A percentile compares a stretch with the other conserved stretches of the same genome.
Evolutionary conservation across 2,329 filamentous ascomycete species (phyloP).

Genomic region (Pseudodiploospora longispora): DNA sequence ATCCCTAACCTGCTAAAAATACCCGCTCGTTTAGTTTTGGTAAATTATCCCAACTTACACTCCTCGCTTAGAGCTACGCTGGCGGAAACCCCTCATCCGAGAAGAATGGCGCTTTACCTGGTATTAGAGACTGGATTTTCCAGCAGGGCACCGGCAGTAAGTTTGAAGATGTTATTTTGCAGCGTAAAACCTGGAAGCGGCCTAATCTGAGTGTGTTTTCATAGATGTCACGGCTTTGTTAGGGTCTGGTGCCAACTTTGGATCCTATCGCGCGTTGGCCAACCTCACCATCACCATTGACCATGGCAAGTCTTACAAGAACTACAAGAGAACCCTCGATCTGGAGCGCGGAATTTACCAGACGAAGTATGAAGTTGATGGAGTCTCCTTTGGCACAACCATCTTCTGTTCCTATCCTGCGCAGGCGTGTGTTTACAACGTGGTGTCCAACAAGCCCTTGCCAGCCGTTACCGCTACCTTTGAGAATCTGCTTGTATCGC

Average conservation of each 20-base stretch:
- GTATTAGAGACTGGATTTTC: constrained; percentile 7
- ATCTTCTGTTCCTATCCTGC: constrained; percentile 37
- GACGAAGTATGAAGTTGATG: constrained; percentile 3
- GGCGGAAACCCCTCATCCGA: constrained; percentile 8
- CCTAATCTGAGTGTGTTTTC: no score
- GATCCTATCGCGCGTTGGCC: constrained; percentile 7
- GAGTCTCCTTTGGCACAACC: constrained; percentile 12
- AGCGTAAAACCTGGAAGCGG: no score
- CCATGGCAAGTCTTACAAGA: constrained; percentile 1
- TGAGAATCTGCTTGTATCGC: constrained; percentile 30
- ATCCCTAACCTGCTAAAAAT: background rate
- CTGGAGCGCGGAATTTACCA: constrained; percentile 7
- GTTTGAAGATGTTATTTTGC: background rate
- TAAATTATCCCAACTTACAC: background rate
- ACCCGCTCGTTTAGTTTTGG: no score
- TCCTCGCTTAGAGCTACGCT: constrained; percentile 1
- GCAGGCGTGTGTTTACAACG: constrained; percentile 20
- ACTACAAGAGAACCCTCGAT: constrained; percentile 9
- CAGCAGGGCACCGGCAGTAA: constrained; percentile 10
- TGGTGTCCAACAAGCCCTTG: constrained; percentile 15
- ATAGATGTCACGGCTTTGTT: constrained; percentile 7
- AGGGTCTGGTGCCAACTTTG: constrained; percentile 3
- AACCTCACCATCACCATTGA: constrained; percentile 10
- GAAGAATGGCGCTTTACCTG: constrained; percentile 3
- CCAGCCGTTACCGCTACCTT: constrained; percentile 32